These are phyloP conservation scores for Mercurialis annua DNA, from an alignment of 345 rosid genomes.

Conservation along the genomic window DNA sequence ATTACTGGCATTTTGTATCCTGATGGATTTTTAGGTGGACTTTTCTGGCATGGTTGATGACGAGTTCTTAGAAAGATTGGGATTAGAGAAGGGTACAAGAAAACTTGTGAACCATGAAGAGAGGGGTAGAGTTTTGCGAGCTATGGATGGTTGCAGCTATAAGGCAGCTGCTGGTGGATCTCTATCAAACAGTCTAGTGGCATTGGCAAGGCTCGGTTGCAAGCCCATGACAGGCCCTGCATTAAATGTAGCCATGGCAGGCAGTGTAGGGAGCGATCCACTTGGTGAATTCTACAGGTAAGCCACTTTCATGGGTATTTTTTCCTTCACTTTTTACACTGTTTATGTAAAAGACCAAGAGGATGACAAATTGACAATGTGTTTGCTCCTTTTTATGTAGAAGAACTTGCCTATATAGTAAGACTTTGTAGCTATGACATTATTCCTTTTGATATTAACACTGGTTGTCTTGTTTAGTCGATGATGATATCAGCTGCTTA, in stretches of 20 bases:
- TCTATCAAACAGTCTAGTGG: slow-evolving; percentile 85
- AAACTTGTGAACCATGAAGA: slow-evolving; percentile 90
- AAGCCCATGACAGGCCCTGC: slow-evolving; percentile 54
- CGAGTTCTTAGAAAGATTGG: slow-evolving; percentile 65
- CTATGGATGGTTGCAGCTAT: slow-evolving; percentile 98
- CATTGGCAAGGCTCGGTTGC: slow-evolving; percentile 77
- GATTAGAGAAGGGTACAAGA: slow-evolving; percentile 83
- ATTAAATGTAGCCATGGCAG: slow-evolving; percentile 83
- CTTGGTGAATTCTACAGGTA: slow-evolving; percentile 92
- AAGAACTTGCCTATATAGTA: no score
- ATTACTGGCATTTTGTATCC: slow-evolving; percentile 2
- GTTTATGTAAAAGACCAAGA: not conserved
- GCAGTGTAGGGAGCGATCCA: slow-evolving; percentile 87
- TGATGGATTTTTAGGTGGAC: slow-evolving; percentile 57
- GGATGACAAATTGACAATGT: not conserved
- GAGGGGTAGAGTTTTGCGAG: slow-evolving; percentile 83
- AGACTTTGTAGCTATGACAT: not conserved
- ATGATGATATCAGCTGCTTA: not conserved
- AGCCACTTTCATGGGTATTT: slow-evolving; percentile 1
- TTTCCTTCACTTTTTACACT: slow-evolving; percentile 11
- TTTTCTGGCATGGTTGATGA: slow-evolving; percentile 89
- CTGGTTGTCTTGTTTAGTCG: not conserved
- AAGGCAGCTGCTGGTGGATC: slow-evolving; percentile 99
- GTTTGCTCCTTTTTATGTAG: no score
- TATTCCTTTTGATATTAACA: not conserved